A percentile compares a stretch with the other conserved stretches of the same genome.
Evolutionary conservation across 441 rosid genomes (phyloP).

Genomic region (Metrosideros polymorpha): DNA sequence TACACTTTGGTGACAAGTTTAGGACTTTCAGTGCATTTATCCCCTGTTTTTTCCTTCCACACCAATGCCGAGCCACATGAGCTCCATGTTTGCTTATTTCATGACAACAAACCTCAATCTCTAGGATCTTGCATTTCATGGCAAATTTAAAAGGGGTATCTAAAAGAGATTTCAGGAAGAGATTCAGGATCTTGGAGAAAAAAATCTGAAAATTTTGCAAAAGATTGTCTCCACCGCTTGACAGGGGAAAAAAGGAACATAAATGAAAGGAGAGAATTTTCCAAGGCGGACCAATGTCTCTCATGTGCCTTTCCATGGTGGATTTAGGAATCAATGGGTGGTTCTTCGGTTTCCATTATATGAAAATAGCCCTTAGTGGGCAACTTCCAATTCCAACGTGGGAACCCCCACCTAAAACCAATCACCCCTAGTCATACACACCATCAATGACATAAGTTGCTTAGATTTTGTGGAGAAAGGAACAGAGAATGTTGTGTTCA

Average conservation of each 20-base stretch:
- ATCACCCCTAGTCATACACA: too few species aligned
- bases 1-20: too few species aligned
- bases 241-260: neutral
- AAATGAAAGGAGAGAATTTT: neutral
- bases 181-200: neutral
- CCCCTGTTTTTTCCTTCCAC: accelerated
- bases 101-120: neutral
- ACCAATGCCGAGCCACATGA: neutral
- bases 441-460: too few species aligned
- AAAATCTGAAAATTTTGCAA: neutral
- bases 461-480: too few species aligned
- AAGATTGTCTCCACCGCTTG: neutral
- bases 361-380: too few species aligned
- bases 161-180: neutral
- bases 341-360: too few species aligned
- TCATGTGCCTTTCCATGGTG: too few species aligned
- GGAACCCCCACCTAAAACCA: too few species aligned
- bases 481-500: too few species aligned
- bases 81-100: accelerated
- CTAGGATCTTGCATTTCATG: neutral
- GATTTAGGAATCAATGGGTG: too few species aligned
- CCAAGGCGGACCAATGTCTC: neutral
- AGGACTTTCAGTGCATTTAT: too few species aligned
- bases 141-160: neutral
- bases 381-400: too few species aligned